A percentile compares a stretch with the other conserved stretches of the same genome.
Evolutionary conservation across 306 rosid genomes (phyloP).

Genomic region (Oemleria cerasiformis): DNA sequence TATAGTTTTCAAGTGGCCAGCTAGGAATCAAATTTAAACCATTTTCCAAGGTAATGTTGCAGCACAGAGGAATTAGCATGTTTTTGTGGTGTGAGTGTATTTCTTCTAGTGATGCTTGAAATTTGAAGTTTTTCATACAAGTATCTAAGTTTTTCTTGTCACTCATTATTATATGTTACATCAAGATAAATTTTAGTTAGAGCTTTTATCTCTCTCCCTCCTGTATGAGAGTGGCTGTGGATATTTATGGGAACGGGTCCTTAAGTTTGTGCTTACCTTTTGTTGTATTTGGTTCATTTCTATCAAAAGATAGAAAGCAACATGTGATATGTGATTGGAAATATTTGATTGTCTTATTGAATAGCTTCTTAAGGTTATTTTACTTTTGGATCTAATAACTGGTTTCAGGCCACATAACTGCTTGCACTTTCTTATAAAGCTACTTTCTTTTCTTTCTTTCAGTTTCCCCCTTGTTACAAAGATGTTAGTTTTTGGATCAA

Average conservation of each 20-base stretch:
- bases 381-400: background rate
- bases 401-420: background rate
- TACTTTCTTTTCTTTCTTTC: slow-evolving; percentile 24
- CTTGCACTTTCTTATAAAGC: slow-evolving; percentile 1
- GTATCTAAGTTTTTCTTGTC: background rate
- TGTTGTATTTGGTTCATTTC: background rate
- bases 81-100: background rate
- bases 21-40: slow-evolving; percentile 86
- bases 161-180: background rate
- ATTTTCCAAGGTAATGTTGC: slow-evolving; percentile 78
- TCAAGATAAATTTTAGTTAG: background rate
- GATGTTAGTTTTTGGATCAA: slow-evolving; percentile 94
- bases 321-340: background rate
- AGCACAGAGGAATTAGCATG: background rate
- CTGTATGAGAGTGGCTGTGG: background rate
- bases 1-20: slow-evolving; percentile 74
- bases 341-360: background rate
- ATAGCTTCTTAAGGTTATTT: background rate
- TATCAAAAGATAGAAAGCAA: background rate
- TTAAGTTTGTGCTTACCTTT: background rate
- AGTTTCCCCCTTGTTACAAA: slow-evolving; percentile 97
- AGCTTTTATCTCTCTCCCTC: background rate
- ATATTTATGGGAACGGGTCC: background rate
- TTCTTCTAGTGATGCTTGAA: background rate
- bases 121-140: background rate